A percentile compares a stretch with the other conserved stretches of the same genome.
These are phyloP conservation scores for Solanum peruvianum DNA, from an alignment of 257 asterid genomes.

Conservation along the genomic window DNA sequence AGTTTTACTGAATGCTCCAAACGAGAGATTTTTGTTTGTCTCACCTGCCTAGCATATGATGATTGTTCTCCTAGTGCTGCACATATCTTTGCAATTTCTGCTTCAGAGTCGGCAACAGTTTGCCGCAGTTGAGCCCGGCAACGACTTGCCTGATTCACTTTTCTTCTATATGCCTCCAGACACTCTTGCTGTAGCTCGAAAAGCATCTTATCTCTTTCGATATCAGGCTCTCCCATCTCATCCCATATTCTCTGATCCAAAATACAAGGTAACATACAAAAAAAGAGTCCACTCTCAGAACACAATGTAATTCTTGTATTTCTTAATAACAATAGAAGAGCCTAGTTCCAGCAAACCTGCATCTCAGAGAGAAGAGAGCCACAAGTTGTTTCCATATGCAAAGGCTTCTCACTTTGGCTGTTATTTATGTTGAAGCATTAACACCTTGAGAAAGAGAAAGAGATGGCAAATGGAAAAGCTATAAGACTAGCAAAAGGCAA, in stretches of 20 bases:
- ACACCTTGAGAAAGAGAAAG: not conserved
- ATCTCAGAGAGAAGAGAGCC: slow-evolving; percentile 61
- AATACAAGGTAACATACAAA: not conserved
- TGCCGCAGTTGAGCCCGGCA: slow-evolving; percentile 65
- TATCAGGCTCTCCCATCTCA: slow-evolving; percentile 73
- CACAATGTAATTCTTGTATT: not conserved
- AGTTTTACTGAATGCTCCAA: not conserved
- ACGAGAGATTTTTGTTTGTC: not conserved
- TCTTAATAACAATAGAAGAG: not conserved
- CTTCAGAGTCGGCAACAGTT: slow-evolving; percentile 65
- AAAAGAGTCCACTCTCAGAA: not conserved
- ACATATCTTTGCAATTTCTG: slow-evolving; percentile 50
- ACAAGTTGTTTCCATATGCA: slow-evolving; percentile 60
- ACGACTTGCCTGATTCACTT: slow-evolving; percentile 72
- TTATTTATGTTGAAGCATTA: slow-evolving; percentile 9
- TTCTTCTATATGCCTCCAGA: slow-evolving; percentile 62
- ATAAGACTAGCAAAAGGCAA: not conserved
- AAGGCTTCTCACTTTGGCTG: slow-evolving; percentile 4
- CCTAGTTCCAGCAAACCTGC: slow-evolving; percentile 35
- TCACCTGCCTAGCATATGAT: slow-evolving; percentile 41
- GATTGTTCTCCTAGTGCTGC: slow-evolving; percentile 65
- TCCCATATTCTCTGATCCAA: slow-evolving; percentile 79
- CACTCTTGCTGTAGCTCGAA: slow-evolving; percentile 82
- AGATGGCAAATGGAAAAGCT: not conserved
- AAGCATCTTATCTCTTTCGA: slow-evolving; percentile 69